phyloP scores from a whole-genome alignment of 2,329 filamentous ascomycete species.

The Ceratocystis albifundus region DNA sequence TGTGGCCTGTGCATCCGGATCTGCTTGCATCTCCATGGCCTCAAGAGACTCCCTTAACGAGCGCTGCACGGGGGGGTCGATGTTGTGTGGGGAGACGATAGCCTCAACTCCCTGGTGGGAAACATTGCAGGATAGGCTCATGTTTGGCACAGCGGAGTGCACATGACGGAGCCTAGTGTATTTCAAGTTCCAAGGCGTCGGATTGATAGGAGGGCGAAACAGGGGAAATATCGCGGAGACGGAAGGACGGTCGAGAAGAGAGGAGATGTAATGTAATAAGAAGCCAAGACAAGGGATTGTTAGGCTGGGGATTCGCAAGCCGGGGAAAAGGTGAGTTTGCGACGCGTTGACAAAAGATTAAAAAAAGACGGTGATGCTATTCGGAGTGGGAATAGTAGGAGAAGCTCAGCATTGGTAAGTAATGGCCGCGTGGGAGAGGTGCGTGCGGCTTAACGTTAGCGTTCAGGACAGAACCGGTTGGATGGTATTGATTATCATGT shows the following conservation, averaged over 20 bases:
- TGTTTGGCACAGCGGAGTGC: conserved; percentile 14
- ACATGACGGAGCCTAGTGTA: conserved; percentile 14
- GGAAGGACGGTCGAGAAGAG: not conserved
- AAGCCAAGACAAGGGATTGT: too few relatives aligned
- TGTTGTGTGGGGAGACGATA: conserved; percentile 32
- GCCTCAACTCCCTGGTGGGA: conserved; percentile 26
- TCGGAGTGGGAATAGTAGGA: not conserved
- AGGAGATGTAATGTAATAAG: too few relatives aligned
- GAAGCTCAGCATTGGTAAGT: not conserved
- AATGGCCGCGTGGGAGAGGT: too few relatives aligned
- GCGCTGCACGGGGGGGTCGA: conserved; percentile 26
- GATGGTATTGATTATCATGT: too few relatives aligned
- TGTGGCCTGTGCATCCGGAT: conserved; percentile 58
- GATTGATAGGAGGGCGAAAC: not conserved
- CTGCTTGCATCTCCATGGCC: conserved; percentile 42
- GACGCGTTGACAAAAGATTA: not conserved
- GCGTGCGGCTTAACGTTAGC: too few relatives aligned
- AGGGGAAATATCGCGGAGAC: not conserved
- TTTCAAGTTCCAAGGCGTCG: not conserved
- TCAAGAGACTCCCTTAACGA: conserved; percentile 30
- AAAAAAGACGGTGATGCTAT: not conserved
- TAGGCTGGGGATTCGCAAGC: too few relatives aligned
- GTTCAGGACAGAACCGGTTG: too few relatives aligned
- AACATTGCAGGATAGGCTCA: conserved; percentile 17
- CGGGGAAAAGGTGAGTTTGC: too few relatives aligned